Evolutionary conservation across 1,284 basidiomycete species (phyloP), one percentile per base, ranked within the genome.

Genomic region (Trichosporon sp.): DNA sequence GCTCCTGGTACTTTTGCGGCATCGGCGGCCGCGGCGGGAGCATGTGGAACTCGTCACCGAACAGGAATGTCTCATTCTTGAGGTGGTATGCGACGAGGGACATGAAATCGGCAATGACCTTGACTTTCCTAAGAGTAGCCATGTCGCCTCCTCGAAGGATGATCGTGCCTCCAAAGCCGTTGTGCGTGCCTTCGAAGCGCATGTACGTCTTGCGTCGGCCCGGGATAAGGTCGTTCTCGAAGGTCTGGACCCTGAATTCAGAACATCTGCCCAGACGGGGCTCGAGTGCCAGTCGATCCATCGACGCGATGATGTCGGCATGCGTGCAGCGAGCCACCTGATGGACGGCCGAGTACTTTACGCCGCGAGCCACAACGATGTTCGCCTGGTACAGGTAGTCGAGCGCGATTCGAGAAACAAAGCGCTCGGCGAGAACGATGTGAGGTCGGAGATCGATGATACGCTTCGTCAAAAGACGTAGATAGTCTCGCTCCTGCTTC

Each of bases 161-260:
- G 69, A 99, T 89, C 0, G 95, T 98, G 70, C 94, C 96, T 0
- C 95, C 94, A 83, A 93, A 89, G 70, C 95, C 91, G 60, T 87
- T 86, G 73, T 87, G 89, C 73, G 93, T 95, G 0, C 95, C 96
- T 78, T 96, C 93, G 74, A 99, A 97, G 1, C 95, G 88, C 91
- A 99, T 95, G 74, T 94, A 90, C 0, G 94, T 93, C 83, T 99
- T 99, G 62, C 95, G 85, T 40, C 86, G 85, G 14, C 91, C 93
- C 8, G 95, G 92, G 37, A 97, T 95, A 33, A 93, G 82, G 5
- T 87, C 86, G 78, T 98, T 93, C 72, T 97, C 93, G 78, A 91
- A 98, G 0, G 95, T 97, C 79, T 98, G 92, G 21, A 98, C 86
- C 49, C 87, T 85, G 76, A 95, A 95, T 29, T 87, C 86, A n/a